Evolutionary conservation across 805 yeast genomes (phyloP), one percentile per base, ranked within the genome.

Genomic region (Jamesozyma spencerorum): DNA sequence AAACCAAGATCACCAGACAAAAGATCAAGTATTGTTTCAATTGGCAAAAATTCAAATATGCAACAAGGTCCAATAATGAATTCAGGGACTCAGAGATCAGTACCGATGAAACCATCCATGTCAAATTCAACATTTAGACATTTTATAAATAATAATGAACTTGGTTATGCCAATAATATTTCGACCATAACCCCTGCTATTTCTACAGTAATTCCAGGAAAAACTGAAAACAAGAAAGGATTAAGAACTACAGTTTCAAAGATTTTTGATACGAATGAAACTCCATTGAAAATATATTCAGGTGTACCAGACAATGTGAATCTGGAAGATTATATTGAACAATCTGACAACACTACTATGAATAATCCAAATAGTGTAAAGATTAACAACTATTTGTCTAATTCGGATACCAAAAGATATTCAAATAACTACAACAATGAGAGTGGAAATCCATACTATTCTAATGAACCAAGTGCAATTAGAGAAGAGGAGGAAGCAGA

Each of bases 211-310:
- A 22, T 22, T 10, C 6, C 10, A 7, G 20, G 22, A 26, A 36
- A 43, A 27, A 4, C 30, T n/a, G 50, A 47, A 11, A 47, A 36
- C 30, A 51, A 48, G 38, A 44, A 53, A 36, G 76, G 71, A 38
- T 61, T 77, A 34, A 59, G 83, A 31, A 76, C 87, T 2, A 81
- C 86, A 1, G 79, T 87, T 0, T 80, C 87, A 1, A 79, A 79
- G 46, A 62, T 82, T 5, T 82, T 83, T 58, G 90, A 82, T 50
- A 72, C 76, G 11, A 80, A 76, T 49, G 87, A 85, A 1, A 75
- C 81, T 0, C 82, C 79, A 36, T 76, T 85, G 5, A 68, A 88
- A 52, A 64, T 87, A 27, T 81, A 82, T 51, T 79, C 87, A 17
- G 84, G 82, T 17, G 73, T 77, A 2, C 82, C 82, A 0, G 81